phyloP scores from a whole-genome alignment of 148 eudicot genomes.

The Suaeda aralocaspica region DNA sequence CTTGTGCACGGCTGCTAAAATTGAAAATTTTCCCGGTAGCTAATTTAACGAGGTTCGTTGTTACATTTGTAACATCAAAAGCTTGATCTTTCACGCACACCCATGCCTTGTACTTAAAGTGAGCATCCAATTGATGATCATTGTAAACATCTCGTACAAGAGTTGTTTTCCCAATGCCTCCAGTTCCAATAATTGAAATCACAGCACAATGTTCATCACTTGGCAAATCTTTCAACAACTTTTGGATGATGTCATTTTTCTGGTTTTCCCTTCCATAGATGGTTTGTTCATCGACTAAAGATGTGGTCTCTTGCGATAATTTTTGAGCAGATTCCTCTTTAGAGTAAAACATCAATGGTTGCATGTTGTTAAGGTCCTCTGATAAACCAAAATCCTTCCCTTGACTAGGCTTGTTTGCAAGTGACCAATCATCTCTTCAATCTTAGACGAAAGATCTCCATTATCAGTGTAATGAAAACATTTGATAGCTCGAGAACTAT shows the following conservation, averaged over 20 bases:
- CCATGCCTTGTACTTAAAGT: slow-evolving; percentile 3
- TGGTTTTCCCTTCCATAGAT: slow-evolving; percentile 7
- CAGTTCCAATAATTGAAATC: background rate
- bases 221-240: background rate
- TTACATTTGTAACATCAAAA: slow-evolving; percentile 2
- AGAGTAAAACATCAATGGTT: no score
- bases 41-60: background rate
- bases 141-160: slow-evolving; percentile 1
- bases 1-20: background rate
- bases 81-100: background rate
- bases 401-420: no score
- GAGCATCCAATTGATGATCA: background rate
- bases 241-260: background rate
- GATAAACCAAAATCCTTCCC: no score
- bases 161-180: slow-evolving; percentile 18
- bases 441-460: no score
- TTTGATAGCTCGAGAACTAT: no score
- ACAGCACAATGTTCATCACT: background rate
- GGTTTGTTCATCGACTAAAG: background rate
- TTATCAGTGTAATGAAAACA: no score
- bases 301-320: background rate
- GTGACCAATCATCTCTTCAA: no score
- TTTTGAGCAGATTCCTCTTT: no score
- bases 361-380: no score
- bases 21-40: no score